A percentile compares a stretch with the other conserved stretches of the same genome.
These are phyloP conservation scores for Apophysomyces sp. DNA, from an alignment of 371 early-diverging fungal species.

Conservation along the genomic window DNA sequence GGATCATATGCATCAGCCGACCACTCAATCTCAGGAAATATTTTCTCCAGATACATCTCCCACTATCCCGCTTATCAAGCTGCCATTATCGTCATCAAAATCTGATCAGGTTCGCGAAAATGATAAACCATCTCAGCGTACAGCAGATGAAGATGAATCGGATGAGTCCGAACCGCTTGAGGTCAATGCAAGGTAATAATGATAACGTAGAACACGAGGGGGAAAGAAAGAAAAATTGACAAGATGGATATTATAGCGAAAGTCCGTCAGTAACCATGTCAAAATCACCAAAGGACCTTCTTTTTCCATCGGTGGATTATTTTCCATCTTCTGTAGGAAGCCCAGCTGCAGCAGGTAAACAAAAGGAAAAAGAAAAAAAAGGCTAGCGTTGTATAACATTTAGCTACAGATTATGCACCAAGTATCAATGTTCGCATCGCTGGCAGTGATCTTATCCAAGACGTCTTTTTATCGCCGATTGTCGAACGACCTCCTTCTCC, in stretches of 20 bases:
- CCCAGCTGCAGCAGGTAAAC: not conserved
- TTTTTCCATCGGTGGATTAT: not conserved
- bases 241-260: not conserved
- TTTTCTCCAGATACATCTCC: not conserved
- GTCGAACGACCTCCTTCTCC: slow-evolving; percentile 11
- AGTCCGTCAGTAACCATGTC: not conserved
- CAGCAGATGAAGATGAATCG: not conserved
- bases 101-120: not conserved
- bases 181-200: not conserved
- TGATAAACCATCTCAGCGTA: not conserved
- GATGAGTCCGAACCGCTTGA: not conserved
- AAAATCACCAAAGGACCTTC: not conserved
- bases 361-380: not conserved
- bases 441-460: slow-evolving; percentile 17
- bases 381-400: too few relatives aligned
- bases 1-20: not conserved
- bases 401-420: slow-evolving; percentile 8
- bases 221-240: not conserved
- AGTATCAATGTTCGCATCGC: slow-evolving; percentile 21
- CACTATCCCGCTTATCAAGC: not conserved
- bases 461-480: slow-evolving; percentile 19
- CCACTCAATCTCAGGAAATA: not conserved
- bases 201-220: not conserved
- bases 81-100: not conserved
- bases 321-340: not conserved